Base-by-base conservation (phyloP, 768 basidiomycete genomes). In the Leccinellum albellum region DNA sequence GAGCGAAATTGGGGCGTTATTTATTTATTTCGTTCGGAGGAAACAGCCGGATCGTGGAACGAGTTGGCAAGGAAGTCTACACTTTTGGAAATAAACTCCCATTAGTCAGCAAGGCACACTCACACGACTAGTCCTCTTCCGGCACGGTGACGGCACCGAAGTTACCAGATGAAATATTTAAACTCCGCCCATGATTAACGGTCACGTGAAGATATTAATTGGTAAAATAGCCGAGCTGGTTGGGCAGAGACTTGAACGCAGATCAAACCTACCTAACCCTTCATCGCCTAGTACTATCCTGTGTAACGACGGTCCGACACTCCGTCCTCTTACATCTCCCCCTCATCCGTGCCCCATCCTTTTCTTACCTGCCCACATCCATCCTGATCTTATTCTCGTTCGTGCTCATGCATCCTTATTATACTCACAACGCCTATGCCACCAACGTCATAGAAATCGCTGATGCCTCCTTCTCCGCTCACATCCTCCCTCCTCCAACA, bases 371-470 rank as follows among this genome's bases (percentile, higher is more conserved):
- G 40, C 40, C 20, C 40, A 42, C 20, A 42, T 54, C 21, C 32
- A 29, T 40, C 45, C 40, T 21, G 37, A 33, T 56, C 40, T 32
- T 52, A 21, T 44, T 52, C 37, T 17, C 3, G 23, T 56, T 45
- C 10, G 3, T 37, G 48, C 7, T 51, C 50, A 72, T 66, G 65
- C 64, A 67, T 48, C 42, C 67, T 40, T 64, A 64, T 56, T 58
- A 58, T 13, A 3, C 57, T 15, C 51, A 60, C 50, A 48, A 28
- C 37, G 6, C 54, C 24, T 67, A 63, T 47, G 17, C 63, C 0
- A 26, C 67, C 32, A 68, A 68, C 58, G 62, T 71, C 62, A 63
- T 71, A 53, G 70, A 70, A 48, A 65, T 71, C 46, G 59, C 62
- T 0, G 66, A 70, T 40, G 15, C 63, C 31, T n/a, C 61, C 29